Evolutionary conservation across 2,329 filamentous ascomycete species (phyloP).

Genomic region (Botrytis paeoniae): DNA sequence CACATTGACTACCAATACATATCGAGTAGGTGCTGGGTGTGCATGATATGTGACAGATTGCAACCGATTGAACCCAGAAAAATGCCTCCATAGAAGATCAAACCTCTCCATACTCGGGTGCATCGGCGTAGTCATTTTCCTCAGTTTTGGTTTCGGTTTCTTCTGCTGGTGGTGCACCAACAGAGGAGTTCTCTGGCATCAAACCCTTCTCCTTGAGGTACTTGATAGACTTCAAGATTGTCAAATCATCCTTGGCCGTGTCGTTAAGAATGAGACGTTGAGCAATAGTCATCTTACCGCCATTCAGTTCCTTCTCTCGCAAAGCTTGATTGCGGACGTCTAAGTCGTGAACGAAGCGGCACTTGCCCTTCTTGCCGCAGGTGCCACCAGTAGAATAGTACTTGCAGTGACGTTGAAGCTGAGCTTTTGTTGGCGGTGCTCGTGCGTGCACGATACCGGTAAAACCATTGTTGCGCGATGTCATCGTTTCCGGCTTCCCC

Average conservation of each 20-base stretch:
- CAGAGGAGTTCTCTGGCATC: conserved; percentile 36
- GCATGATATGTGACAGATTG: background rate
- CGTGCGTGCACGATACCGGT: conserved; percentile 27
- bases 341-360: conserved; percentile 67
- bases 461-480: conserved; percentile 43
- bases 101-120: conserved; percentile 24
- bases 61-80: conserved; percentile 3
- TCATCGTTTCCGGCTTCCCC: conserved; percentile 56
- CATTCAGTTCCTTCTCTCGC: conserved; percentile 61
- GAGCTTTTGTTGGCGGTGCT: conserved; percentile 53
- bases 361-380: conserved; percentile 73
- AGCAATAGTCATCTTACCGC: conserved; percentile 62
- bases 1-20: conserved; percentile 15
- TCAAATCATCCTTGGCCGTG: conserved; percentile 65
- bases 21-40: conserved; percentile 1
- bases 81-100: conserved; percentile 2
- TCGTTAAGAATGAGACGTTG: conserved; percentile 65
- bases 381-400: conserved; percentile 67
- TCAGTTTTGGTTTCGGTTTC: conserved; percentile 27
- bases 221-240: conserved; percentile 63
- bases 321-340: conserved; percentile 61
- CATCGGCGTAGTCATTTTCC: conserved; percentile 34
- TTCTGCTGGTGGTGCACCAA: conserved; percentile 29
- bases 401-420: conserved; percentile 65
- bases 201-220: conserved; percentile 54